Base-by-base conservation (phyloP, 2,329 filamentous ascomycete species). In the Domatiomyces catenatus region DNA sequence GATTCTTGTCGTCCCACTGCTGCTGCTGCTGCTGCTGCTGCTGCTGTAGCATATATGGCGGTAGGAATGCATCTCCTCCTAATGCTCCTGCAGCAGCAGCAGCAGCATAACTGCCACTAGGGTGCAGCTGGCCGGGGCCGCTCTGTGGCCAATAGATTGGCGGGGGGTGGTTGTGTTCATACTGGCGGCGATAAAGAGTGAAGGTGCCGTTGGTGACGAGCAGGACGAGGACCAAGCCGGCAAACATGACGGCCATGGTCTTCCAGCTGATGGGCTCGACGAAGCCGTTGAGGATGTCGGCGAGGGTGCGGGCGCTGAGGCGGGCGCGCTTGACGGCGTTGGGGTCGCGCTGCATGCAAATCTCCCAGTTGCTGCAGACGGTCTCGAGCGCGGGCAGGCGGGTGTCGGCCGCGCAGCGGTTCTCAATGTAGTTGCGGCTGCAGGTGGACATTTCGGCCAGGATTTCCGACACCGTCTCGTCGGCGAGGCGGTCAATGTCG, bases 221-320 rank as follows among this genome's bases (percentile, higher is more conserved):
- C 39, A 60, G 51, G 5, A 54, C 54, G 8, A 57, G 45, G 15
- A 56, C 54, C 4, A 60, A 54, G 12, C 59, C 20, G 4, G 54
- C 52, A 26, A 57, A 51, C 24, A 52, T 54, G 49, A 60, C 58
- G 8, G 56, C 48, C 73, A 85, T 81, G 8, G 80, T 77, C 67
- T 95, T 95, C 67, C 86, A 83, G 56, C 84, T 87, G 66, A 96
- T 89, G 5, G 86, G 81, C 60, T 94, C 87, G 4, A 94, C 82
- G 65, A 96, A 95, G 61, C 84, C 83, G 64, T 96, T 95, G 66
- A 96, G 83, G 42, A 98, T 94, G 62, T 87, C 80, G 0, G 90
- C 90, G 63, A 95, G 84, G 22, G 89, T 92, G 62, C 86, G 83
- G 4, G 87, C 89, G 17, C 84, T 86, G 42, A 94, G 80, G 60